A percentile compares a stretch with the other conserved stretches of the same genome.
These are phyloP conservation scores for Talaromyces adpressus DNA, from an alignment of 495 filamentous ascomycete genomes.

Conservation along the genomic window DNA sequence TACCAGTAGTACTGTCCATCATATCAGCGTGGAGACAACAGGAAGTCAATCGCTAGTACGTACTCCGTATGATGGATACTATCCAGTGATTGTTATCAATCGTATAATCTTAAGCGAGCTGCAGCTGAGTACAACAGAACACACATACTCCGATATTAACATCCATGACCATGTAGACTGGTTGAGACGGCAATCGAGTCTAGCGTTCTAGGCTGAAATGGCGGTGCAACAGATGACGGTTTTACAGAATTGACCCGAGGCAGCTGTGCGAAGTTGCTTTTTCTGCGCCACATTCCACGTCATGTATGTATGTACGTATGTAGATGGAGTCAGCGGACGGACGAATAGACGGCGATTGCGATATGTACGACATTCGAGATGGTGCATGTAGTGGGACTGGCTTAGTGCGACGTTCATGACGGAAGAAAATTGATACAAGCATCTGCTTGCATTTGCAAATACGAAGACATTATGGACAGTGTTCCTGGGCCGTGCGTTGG, in stretches of 20 bases:
- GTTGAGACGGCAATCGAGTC: not conserved
- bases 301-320: not conserved
- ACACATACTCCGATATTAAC: no score
- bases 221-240: not conserved
- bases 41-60: not conserved
- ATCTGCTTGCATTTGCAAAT: not conserved
- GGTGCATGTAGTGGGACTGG: not conserved
- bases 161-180: not conserved
- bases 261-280: not conserved
- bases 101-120: not conserved
- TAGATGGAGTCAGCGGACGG: not conserved
- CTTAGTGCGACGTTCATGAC: not conserved
- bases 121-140: not conserved
- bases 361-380: constrained; percentile 1
- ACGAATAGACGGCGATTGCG: not conserved
- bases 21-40: not conserved
- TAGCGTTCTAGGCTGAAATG: not conserved
- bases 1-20: not conserved
- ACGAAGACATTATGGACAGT: not conserved
- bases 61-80: not conserved
- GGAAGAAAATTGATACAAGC: not conserved
- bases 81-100: not conserved
- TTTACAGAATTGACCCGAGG: not conserved
- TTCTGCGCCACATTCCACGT: constrained; percentile 2
- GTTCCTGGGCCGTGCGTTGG: not conserved